Evolutionary conservation across 2,329 filamentous ascomycete genomes (phyloP).

Genomic region (Alternaria sp.): DNA sequence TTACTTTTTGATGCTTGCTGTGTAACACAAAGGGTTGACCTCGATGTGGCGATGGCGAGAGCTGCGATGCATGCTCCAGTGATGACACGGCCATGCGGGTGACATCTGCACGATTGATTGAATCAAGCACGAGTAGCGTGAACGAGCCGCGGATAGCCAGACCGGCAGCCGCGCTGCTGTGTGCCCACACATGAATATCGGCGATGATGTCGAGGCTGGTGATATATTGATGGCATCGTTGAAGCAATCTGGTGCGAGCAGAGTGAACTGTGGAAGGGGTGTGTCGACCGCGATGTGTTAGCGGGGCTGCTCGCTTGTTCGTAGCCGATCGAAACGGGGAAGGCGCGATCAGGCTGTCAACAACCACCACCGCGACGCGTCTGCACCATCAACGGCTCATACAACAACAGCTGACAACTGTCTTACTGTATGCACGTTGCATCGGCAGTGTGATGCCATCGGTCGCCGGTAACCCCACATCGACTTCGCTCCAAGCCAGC

Average conservation of each 20-base stretch:
- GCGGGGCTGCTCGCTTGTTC: constrained; percentile 30
- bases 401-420: constrained; percentile 31
- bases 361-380: constrained; percentile 35
- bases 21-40: constrained; percentile 37
- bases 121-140: constrained; percentile 28
- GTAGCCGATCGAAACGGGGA: constrained; percentile 22
- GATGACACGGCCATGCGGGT: constrained; percentile 45
- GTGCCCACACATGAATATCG: neutral
- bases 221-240: constrained; percentile 8
- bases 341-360: constrained; percentile 37
- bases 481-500: constrained; percentile 6
- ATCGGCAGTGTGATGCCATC: constrained; percentile 40
- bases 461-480: constrained; percentile 31
- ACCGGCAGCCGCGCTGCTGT: constrained; percentile 22
- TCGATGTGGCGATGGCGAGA: constrained; percentile 29
- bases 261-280: constrained; percentile 2
- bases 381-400: constrained; percentile 6
- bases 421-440: constrained; percentile 29
- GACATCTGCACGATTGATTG: constrained; percentile 48
- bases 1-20: constrained; percentile 41
- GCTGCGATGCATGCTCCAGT: constrained; percentile 42
- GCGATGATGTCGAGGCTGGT: constrained; percentile 1
- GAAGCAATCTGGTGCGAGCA: constrained; percentile 6
- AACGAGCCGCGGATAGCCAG: constrained; percentile 27
- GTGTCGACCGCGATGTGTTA: constrained; percentile 5